A percentile compares a stretch with the other conserved stretches of the same genome.
Conservation (phyloP, 306 rosid species). For the Abrus precatorius region DNA sequence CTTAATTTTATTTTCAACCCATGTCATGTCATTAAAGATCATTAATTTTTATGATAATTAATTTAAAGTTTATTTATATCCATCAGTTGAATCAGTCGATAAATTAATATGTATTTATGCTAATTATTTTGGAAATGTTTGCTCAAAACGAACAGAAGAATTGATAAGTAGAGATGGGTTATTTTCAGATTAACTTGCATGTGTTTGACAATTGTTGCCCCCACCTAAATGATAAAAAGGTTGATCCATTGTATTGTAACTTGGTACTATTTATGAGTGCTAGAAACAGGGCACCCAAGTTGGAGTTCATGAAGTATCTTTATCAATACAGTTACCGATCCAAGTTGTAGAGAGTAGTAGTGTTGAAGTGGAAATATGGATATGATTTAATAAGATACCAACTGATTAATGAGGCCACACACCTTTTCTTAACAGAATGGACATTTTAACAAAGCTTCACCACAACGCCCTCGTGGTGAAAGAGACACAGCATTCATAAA, state of each 20-base stretch:
- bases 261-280: not conserved
- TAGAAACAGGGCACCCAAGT: conserved; percentile 1
- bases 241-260: conserved; percentile 1
- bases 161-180: not conserved
- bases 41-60: too few species aligned
- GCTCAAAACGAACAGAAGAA: too few species aligned
- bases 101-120: not conserved
- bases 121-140: not conserved
- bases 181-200: not conserved
- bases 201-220: not conserved
- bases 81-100: not conserved
- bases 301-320: conserved; percentile 20
- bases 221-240: conserved; percentile 18
- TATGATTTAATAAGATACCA: conserved; percentile 18
- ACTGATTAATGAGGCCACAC: conserved; percentile 24
- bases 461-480: not conserved
- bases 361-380: not conserved
- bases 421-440: conserved; percentile 6
- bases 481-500: not conserved
- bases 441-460: conserved; percentile 44
- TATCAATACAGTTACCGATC: conserved; percentile 40
- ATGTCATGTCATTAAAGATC: too few species aligned
- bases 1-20: too few species aligned
- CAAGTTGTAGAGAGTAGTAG: conserved; percentile 1
- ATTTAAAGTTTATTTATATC: too few species aligned